Conservation (phyloP, 371 early-diverging fungal species). For the Mortierella sp. region DNA sequence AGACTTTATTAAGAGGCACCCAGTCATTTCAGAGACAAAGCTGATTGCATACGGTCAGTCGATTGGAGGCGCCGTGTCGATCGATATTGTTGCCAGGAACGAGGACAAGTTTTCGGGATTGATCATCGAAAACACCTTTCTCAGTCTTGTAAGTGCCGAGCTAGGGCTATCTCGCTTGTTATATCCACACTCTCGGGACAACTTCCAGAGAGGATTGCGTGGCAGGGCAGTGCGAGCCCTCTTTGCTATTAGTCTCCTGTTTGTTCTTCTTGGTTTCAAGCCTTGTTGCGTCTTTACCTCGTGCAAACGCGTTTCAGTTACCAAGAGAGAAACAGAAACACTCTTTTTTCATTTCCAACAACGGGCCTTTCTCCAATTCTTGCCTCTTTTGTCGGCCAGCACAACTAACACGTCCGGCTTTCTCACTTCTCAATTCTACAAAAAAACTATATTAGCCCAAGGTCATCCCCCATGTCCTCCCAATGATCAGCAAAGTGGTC, state of each 20-base stretch:
- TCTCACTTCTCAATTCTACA: not conserved
- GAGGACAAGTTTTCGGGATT: constrained; percentile 83
- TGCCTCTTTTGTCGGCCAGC: not conserved
- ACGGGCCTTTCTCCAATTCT: not conserved
- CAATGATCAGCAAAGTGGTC: constrained; percentile 75
- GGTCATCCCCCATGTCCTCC: constrained; percentile 89
- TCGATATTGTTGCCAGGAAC: constrained; percentile 85
- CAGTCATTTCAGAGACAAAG: constrained; percentile 77
- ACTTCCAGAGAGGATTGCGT: not conserved
- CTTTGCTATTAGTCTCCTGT: not conserved
- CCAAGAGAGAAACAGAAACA: not conserved
- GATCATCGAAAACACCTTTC: constrained; percentile 96
- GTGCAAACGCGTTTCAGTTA: not conserved
- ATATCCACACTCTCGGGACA: not conserved
- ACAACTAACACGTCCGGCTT: not conserved
- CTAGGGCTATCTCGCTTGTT: not conserved
- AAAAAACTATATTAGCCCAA: constrained; percentile 76
- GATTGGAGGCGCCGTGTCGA: constrained; percentile 98
- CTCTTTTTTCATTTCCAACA: not conserved
- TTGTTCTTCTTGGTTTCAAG: not conserved
- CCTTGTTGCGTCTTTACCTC: not conserved
- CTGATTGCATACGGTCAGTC: constrained; percentile 95
- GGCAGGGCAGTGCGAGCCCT: not conserved
- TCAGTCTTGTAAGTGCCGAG: constrained; percentile 76
- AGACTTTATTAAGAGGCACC: constrained; percentile 83